Evolutionary conservation across 805 yeast species (phyloP).

Genomic region (Candida tammaniensis): DNA sequence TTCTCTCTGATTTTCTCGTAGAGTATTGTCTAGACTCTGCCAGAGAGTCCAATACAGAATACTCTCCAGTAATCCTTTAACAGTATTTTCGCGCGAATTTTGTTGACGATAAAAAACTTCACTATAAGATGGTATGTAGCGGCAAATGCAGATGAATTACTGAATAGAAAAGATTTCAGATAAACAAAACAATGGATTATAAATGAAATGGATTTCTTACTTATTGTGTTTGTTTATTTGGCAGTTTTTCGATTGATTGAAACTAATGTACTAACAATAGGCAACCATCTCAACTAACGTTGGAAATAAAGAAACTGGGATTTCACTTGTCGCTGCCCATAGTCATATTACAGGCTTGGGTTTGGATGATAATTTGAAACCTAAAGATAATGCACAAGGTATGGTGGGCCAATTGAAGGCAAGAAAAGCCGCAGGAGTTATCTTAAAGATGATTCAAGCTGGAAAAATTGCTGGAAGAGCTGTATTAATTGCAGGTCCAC

Average conservation of each 20-base stretch:
- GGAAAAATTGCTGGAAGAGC: conserved; percentile 98
- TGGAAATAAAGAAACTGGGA: conserved; percentile 37
- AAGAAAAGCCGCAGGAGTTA: conserved; percentile 92
- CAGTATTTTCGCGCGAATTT: neutral
- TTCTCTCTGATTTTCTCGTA: too few species aligned
- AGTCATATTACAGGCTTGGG: conserved; percentile 97
- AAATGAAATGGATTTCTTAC: too few species aligned
- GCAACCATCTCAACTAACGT: conserved; percentile 30
- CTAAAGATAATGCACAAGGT: conserved; percentile 78
- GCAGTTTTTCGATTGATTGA: too few species aligned
- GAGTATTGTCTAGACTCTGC: too few species aligned
- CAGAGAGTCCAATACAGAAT: conserved; percentile 3
- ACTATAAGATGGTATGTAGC: conserved; percentile 5
- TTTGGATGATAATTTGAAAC: conserved; percentile 85
- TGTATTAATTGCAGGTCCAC: conserved; percentile 94
- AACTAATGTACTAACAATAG: conserved; percentile 10
- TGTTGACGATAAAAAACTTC: conserved; percentile 2
- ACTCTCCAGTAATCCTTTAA: too few species aligned
- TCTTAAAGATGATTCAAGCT: conserved; percentile 87
- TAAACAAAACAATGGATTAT: too few species aligned
- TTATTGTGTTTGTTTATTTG: too few species aligned
- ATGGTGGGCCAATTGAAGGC: conserved; percentile 98
- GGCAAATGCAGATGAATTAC: neutral
- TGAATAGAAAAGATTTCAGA: too few species aligned
- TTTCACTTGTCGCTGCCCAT: conserved; percentile 92